phyloP scores from a whole-genome alignment of 2,329 filamentous ascomycete species.

The Pseudogymnoascus sp. region DNA sequence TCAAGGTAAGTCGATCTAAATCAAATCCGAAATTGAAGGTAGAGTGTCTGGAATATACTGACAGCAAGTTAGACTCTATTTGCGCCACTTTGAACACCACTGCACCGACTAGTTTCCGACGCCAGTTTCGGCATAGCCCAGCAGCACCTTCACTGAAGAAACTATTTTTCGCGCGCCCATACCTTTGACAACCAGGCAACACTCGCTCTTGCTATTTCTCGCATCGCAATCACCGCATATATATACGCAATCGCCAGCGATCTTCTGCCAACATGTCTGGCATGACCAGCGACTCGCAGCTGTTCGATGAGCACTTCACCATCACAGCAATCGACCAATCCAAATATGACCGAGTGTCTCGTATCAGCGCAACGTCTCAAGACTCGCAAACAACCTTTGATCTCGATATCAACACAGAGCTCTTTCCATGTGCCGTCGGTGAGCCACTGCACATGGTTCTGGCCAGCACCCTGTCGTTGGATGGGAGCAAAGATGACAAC shows the following conservation, averaged over 20 bases:
- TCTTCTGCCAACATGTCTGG: conserved; percentile 2
- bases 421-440: conserved; percentile 68
- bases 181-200: background rate
- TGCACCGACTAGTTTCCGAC: background rate
- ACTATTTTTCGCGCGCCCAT: background rate
- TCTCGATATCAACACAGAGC: conserved; percentile 89
- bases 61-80: background rate
- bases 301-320: conserved; percentile 89
- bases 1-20: background rate
- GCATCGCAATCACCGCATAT: background rate
- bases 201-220: background rate
- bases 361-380: conserved; percentile 66
- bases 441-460: conserved; percentile 75
- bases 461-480: conserved; percentile 76
- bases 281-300: conserved; percentile 69
- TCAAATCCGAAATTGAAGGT: background rate
- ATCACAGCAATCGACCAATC: conserved; percentile 69
- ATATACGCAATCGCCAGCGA: background rate
- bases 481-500: conserved; percentile 69
- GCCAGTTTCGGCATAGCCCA: background rate
- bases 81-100: background rate
- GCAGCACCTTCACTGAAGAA: background rate
- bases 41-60: background rate
- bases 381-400: conserved; percentile 69
- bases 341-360: conserved; percentile 93